A percentile compares a stretch with the other conserved stretches of the same genome.
These are phyloP conservation scores for Solanum habrochaites DNA, from an alignment of 257 asterid species.

Conservation along the genomic window DNA sequence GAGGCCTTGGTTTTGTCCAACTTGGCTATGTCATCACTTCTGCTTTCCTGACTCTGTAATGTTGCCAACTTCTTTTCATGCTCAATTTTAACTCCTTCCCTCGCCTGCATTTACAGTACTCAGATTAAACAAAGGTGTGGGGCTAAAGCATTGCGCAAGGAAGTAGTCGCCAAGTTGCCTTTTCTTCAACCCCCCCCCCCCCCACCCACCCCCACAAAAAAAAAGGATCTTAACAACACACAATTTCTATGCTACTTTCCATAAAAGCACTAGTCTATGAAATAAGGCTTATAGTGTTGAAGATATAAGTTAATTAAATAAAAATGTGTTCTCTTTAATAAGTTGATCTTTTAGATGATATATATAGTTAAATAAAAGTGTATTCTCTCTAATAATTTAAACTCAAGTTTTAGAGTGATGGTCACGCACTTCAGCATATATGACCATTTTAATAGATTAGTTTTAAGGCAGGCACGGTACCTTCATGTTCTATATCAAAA, in stretches of 20 bases:
- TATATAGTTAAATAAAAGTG: not conserved
- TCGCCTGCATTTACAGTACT: conserved; percentile 35
- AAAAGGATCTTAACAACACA: not conserved
- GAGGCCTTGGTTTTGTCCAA: conserved; percentile 96
- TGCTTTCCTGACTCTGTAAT: conserved; percentile 77
- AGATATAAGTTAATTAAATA: not conserved
- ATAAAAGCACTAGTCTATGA: not conserved
- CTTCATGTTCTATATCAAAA: conserved; percentile 28
- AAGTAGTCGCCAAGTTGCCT: not conserved
- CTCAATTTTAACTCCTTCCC: conserved; percentile 92
- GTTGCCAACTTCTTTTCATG: conserved; percentile 77
- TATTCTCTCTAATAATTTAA: not conserved
- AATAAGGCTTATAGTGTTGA: not conserved
- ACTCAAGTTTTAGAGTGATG: not conserved
- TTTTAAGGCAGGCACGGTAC: conserved; percentile 17
- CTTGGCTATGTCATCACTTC: conserved; percentile 65
- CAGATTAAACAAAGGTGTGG: not conserved
- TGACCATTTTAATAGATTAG: conserved; percentile 1
- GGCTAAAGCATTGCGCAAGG: not conserved
- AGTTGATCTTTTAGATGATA: not conserved
- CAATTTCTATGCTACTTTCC: not conserved
- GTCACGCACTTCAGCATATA: not conserved
- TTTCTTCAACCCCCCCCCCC: not conserved
- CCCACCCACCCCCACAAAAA: no score
- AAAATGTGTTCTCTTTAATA: not conserved